Evolutionary conservation across 1,139 yeast genomes (phyloP).

Genomic region (Zhuliangozyma parablackwelliae): DNA sequence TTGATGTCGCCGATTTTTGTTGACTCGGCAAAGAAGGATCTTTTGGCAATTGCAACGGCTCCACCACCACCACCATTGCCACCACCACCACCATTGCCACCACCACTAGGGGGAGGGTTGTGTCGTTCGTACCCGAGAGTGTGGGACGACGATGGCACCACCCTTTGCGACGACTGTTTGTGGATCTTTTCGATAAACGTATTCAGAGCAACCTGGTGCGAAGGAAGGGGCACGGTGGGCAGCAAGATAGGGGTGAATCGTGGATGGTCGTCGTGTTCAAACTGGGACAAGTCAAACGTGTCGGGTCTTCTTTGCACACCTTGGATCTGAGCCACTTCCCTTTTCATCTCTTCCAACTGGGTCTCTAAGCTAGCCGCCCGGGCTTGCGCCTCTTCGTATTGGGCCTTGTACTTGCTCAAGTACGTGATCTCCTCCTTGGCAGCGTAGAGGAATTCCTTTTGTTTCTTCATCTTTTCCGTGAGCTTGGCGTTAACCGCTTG

Average conservation of each 20-base stretch:
- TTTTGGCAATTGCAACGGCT: not conserved
- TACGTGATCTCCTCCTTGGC: constrained; percentile 16
- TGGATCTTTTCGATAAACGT: constrained; percentile 16
- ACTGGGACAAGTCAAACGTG: constrained; percentile 5
- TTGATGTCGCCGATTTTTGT: constrained; percentile 10
- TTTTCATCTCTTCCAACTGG: constrained; percentile 2
- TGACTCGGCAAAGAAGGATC: constrained; percentile 13
- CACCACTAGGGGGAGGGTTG: too few relatives aligned
- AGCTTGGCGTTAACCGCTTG: constrained; percentile 7
- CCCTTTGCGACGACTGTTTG: constrained; percentile 12
- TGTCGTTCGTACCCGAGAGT: too few relatives aligned
- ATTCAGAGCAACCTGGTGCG: constrained; percentile 4
- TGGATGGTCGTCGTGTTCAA: constrained; percentile 1
- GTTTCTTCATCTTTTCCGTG: constrained; percentile 10
- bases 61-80: not conserved
- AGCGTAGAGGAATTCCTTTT: constrained; percentile 12
- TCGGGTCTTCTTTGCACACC: constrained; percentile 3
- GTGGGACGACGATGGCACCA: not conserved
- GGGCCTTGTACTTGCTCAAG: constrained; percentile 9
- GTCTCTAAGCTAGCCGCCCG: constrained; percentile 4
- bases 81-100: too few relatives aligned
- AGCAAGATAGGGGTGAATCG: not conserved
- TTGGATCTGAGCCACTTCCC: not conserved
- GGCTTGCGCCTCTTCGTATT: constrained; percentile 6
- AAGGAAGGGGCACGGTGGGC: not conserved